Evolutionary conservation across 805 yeast genomes (phyloP).

Genomic region (Metschnikowia peoriensis): DNA sequence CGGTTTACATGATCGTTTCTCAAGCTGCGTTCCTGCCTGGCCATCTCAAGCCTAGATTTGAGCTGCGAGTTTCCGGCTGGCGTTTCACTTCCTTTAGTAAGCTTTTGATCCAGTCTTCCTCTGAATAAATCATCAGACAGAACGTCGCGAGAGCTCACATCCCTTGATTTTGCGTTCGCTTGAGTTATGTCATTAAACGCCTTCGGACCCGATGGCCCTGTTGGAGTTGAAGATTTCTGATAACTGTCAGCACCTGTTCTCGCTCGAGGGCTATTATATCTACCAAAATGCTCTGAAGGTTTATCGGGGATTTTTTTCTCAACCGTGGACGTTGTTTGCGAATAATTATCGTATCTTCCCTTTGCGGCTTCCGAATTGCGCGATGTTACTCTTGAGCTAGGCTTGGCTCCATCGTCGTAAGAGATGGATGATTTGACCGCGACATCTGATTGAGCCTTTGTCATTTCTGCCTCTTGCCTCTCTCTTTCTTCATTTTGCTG

Average conservation of each 20-base stretch:
- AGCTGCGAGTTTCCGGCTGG: conserved; percentile 15
- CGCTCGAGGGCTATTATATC: neutral
- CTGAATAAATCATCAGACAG: conserved; percentile 1
- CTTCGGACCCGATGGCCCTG: conserved; percentile 1
- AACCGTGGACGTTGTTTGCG: conserved; percentile 8
- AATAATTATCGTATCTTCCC: conserved; percentile 34
- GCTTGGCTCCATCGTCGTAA: conserved; percentile 20
- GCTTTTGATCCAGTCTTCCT: neutral
- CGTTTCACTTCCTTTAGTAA: neutral
- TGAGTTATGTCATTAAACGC: neutral
- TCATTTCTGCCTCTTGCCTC: conserved; percentile 3
- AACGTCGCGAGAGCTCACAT: neutral
- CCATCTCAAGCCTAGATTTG: conserved; percentile 23
- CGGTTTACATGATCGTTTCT: neutral
- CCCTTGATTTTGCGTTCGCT: neutral
- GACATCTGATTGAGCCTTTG: conserved; percentile 6
- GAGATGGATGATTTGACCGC: conserved; percentile 13
- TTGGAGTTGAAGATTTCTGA: neutral
- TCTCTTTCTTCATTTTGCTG: conserved; percentile 11
- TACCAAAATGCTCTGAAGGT: neutral
- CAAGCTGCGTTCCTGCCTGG: conserved; percentile 22
- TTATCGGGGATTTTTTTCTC: conserved; percentile 5
- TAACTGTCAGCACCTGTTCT: neutral
- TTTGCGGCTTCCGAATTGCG: conserved; percentile 17
- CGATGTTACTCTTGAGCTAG: conserved; percentile 13